Evolutionary conservation across 2,329 filamentous ascomycete species (phyloP), one percentile per base, ranked within the genome.

Genomic region (Ascochyta lentis): DNA sequence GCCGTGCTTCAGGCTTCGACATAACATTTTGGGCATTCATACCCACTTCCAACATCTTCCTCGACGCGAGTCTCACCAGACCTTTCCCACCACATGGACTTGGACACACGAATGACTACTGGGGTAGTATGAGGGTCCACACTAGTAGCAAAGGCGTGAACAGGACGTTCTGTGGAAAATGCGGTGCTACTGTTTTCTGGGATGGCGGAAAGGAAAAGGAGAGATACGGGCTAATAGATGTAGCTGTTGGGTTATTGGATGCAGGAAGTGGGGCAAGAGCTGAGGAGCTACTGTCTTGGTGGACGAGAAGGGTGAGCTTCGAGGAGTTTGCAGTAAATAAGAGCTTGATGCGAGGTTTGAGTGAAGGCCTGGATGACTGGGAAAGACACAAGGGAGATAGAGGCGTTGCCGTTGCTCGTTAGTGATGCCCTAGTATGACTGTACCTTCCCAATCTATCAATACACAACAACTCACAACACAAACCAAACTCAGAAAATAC

Each of bases 111-210:
- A 43, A 47, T 15, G 6, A 27, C 4, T 43, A 54, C 33, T 72
- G 67, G 68, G 80, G 79, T 0, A 81, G 78, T 0, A 73, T 83
- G 23, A 64, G 70, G 0, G 68, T 71, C 3, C 81, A 80, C 58
- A 56, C 58, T 3, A 82, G 79, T 57, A 82, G 80, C 0, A 59
- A 73, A 0, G 77, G 74, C 3, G 79, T 81, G 0, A 77, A 79
- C 47, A 67, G 81, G 3, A 81, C 82, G 33, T 83, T 80, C 56
- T 84, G 81, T 63, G 72, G 73, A 0, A 66, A 55, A 3, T 84
- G 82, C 62, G 80, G 79, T 0, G 80, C 81, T 0, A 69, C 62
- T 26, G 70, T 82, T 0, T 82, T 83, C 41, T 83, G 80, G 61
- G 76, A 38, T 24, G 52, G 56, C 12, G 40, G 41, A 12, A 5